Evolutionary conservation across 352 stramenopile genomes (phyloP).

Genomic region (Elongisporangium anandrum): DNA sequence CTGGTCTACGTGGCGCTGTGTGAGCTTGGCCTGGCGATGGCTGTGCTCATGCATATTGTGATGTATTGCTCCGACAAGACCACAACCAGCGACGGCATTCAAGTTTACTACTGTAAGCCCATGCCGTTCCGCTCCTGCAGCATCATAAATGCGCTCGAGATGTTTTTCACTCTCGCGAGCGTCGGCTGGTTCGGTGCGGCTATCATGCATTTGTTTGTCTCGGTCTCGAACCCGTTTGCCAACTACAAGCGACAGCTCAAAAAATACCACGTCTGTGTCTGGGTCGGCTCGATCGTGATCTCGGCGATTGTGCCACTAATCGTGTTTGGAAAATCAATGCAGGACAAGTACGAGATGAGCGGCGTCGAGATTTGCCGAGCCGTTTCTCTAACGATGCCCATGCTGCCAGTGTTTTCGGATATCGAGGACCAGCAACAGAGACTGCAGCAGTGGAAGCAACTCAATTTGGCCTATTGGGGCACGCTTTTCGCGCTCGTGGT

Average conservation of each 20-base stretch:
- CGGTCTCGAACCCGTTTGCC: conserved; percentile 68
- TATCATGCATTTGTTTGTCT: conserved; percentile 71
- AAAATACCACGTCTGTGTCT: conserved; percentile 52
- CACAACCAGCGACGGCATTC: conserved; percentile 7
- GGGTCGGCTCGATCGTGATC: conserved; percentile 37
- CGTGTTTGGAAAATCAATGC: conserved; percentile 30
- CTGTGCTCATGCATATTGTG: conserved; percentile 41
- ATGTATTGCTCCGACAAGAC: conserved; percentile 30
- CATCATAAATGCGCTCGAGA: conserved; percentile 33
- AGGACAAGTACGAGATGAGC: conserved; percentile 38
- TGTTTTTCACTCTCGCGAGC: conserved; percentile 55
- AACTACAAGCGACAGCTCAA: conserved; percentile 63
- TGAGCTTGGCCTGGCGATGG: conserved; percentile 45
- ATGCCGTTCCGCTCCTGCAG: conserved; percentile 35
- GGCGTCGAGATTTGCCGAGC: conserved; percentile 43
- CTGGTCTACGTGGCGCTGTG: conserved; percentile 60
- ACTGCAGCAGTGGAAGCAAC: conserved; percentile 43
- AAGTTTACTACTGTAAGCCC: conserved; percentile 18
- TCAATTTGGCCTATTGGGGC: conserved; percentile 62
- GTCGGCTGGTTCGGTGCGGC: conserved; percentile 67
- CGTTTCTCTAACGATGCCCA: conserved; percentile 37
- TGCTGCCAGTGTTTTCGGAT: conserved; percentile 24
- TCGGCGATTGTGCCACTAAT: conserved; percentile 32
- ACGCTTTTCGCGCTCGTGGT: conserved; percentile 53
- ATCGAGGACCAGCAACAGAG: conserved; percentile 21